A percentile compares a stretch with the other conserved stretches of the same genome.
Conservation (phyloP, 2,329 filamentous ascomycete genomes). For the Trichoderma lentiforme region DNA sequence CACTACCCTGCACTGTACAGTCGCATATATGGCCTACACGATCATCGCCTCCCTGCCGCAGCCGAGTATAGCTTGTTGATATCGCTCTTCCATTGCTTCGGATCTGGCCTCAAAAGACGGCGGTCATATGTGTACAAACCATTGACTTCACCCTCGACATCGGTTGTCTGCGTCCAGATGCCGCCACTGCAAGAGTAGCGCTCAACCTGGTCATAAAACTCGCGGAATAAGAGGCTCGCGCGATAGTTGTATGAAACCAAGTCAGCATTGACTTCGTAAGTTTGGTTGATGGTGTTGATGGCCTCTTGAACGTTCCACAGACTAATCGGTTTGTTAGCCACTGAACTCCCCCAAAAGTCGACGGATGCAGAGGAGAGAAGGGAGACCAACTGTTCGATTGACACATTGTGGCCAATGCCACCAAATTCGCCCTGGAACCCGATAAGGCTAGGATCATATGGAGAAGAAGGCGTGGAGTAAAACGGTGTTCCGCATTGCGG, state of each 20-base stretch:
- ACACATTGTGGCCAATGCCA: constrained; percentile 63
- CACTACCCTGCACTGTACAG: background rate
- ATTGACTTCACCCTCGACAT: constrained; percentile 73
- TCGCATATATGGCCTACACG: background rate
- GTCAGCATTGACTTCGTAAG: constrained; percentile 62
- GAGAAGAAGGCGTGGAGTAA: constrained; percentile 55
- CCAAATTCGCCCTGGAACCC: constrained; percentile 71
- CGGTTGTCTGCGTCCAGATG: constrained; percentile 71
- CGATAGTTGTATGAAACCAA: constrained; percentile 65
- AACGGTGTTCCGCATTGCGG: constrained; percentile 69
- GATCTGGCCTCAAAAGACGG: constrained; percentile 54
- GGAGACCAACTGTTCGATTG: constrained; percentile 53
- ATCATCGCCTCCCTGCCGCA: constrained; percentile 30
- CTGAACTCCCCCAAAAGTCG: background rate
- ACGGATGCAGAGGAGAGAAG: background rate
- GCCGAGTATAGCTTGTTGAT: constrained; percentile 59
- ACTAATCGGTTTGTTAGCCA: constrained; percentile 31
- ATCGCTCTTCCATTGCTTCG: constrained; percentile 56
- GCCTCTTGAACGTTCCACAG: constrained; percentile 62
- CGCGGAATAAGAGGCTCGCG: constrained; percentile 55
- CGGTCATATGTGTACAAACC: constrained; percentile 68
- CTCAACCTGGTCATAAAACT: constrained; percentile 60
- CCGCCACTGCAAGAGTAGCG: constrained; percentile 62
- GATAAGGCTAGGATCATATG: constrained; percentile 57
- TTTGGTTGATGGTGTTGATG: constrained; percentile 59